phyloP scores from a whole-genome alignment of 768 basidiomycete genomes.

The Clitopilus hobsonii region DNA sequence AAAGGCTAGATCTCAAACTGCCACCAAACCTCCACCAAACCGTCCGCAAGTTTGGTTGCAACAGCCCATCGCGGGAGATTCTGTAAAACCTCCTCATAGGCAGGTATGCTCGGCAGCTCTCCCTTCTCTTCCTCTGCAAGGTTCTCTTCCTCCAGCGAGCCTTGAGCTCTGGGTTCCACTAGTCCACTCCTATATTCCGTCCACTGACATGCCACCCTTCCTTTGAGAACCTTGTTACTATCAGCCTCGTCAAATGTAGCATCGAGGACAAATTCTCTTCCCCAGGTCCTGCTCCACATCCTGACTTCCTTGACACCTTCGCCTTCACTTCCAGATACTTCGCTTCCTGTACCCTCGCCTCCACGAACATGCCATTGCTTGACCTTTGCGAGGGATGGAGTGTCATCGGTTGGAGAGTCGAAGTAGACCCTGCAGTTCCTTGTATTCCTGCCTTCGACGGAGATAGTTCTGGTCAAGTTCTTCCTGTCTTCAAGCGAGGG shows the following conservation, averaged over 20 bases:
- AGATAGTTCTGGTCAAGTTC: conserved; percentile 20
- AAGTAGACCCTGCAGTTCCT: neutral
- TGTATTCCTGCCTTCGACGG: neutral
- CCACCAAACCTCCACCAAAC: conserved; percentile 38
- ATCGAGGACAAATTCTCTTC: conserved; percentile 39
- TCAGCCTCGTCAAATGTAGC: conserved; percentile 30
- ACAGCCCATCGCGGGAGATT: conserved; percentile 50
- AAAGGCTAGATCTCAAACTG: conserved; percentile 23
- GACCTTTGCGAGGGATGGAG: neutral
- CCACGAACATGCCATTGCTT: neutral
- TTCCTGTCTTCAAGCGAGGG: conserved; percentile 18
- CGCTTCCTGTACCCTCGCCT: neutral
- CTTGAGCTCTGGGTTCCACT: conserved; percentile 18
- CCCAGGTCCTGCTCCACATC: conserved; percentile 53
- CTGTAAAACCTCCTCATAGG: conserved; percentile 42
- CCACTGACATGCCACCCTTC: conserved; percentile 48
- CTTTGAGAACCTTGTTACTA: conserved; percentile 19
- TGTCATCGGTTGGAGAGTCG: neutral
- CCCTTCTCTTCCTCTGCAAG: conserved; percentile 9
- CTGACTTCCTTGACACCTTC: conserved; percentile 17
- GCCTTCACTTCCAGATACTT: neutral
- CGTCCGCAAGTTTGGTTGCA: conserved; percentile 36
- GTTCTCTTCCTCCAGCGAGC: conserved; percentile 19
- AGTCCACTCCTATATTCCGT: conserved; percentile 43
- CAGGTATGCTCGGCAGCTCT: conserved; percentile 35